Conservation (phyloP, 768 basidiomycete genomes). For the Lactarius trivialis region DNA sequence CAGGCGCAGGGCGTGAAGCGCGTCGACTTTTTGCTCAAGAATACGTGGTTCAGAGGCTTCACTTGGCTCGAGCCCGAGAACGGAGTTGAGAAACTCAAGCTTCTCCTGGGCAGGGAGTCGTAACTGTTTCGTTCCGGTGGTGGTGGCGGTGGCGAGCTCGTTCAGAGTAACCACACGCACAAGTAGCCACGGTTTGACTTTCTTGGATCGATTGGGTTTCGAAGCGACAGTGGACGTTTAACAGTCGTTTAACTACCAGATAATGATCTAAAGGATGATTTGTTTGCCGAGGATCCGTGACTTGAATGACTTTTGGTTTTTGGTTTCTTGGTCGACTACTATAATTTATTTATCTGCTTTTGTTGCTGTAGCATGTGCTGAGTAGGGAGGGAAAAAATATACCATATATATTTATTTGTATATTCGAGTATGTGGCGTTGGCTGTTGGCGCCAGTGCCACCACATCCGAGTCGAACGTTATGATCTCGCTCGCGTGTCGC, state of each 20-base stretch:
- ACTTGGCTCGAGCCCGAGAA: slow-evolving; percentile 19
- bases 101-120: slow-evolving; percentile 10
- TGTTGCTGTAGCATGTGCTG: not conserved
- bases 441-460: not conserved
- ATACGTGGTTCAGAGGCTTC: slow-evolving; percentile 20
- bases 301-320: not conserved
- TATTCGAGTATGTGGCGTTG: not conserved
- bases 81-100: slow-evolving; percentile 19
- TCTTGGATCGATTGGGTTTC: not conserved
- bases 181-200: not conserved
- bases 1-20: slow-evolving; percentile 22
- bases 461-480: not conserved
- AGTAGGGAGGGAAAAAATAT: not conserved
- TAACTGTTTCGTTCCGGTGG: not conserved
- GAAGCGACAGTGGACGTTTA: not conserved
- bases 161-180: not conserved
- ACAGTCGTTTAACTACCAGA: not conserved
- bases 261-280: not conserved
- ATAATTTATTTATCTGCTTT: not conserved
- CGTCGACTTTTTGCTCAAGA: slow-evolving; percentile 20
- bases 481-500: not conserved
- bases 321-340: not conserved
- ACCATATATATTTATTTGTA: not conserved
- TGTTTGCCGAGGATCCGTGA: not conserved
- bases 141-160: not conserved